These are phyloP conservation scores for Triticum aestivum DNA, from an alignment of 176 grass and related monocot species.

Conservation along the genomic window IWGSC_CS_RefSeq_v2.1 NC_057795.1:483598577-483599076, in stretches of 20 bases:
- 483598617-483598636: background rate
- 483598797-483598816: background rate
- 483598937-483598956: background rate
- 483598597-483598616: background rate
- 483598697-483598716: background rate
- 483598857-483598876: constrained; percentile 65
- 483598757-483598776: constrained; percentile 10
- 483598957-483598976: background rate
- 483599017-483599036: background rate
- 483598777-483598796: background rate
- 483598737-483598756: background rate
- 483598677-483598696: background rate
- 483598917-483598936: constrained; percentile 85
- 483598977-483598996: background rate
- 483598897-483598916: constrained; percentile 95
- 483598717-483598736: background rate
- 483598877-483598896: constrained; percentile 97
- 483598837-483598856: background rate
- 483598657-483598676: background rate
- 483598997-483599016: background rate
- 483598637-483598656: background rate
- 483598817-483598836: constrained; percentile 2
- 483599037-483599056: constrained; percentile 16
- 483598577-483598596: background rate
- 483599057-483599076: constrained; percentile 77